These are phyloP conservation scores for Trypanosoma melophagium DNA, from an alignment of 208 protist genomes.

Conservation along the genomic window DNA sequence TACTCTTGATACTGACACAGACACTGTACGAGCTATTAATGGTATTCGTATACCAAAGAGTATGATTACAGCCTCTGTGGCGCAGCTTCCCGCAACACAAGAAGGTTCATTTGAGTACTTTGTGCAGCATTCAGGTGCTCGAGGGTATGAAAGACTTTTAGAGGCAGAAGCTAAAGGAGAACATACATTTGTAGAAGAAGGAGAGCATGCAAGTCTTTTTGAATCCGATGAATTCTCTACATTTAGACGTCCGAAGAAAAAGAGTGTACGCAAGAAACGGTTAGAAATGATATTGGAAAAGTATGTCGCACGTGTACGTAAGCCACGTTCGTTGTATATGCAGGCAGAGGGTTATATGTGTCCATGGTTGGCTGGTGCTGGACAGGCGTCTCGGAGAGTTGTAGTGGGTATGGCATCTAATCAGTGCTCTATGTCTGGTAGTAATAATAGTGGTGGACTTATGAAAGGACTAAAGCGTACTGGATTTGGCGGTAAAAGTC, in stretches of 20 bases:
- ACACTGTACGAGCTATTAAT: conserved; percentile 72
- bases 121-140: conserved; percentile 57
- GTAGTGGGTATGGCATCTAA: conserved; percentile 40
- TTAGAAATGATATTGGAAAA: conserved; percentile 64
- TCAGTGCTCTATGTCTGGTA: conserved; percentile 15
- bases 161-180: conserved; percentile 17
- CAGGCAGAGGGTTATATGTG: conserved; percentile 90
- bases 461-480: conserved; percentile 67
- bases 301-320: conserved; percentile 67
- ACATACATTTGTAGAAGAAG: conserved; percentile 52
- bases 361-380: conserved; percentile 68
- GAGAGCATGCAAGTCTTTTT: conserved; percentile 30
- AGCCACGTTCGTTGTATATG: conserved; percentile 78
- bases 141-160: conserved; percentile 68
- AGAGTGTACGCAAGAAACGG: conserved; percentile 39
- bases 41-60: conserved; percentile 75
- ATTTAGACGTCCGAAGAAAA: conserved; percentile 21
- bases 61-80: conserved; percentile 65
- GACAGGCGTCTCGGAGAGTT: conserved; percentile 29
- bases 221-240: conserved; percentile 29
- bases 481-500: conserved; percentile 86
- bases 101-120: conserved; percentile 73
- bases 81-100: conserved; percentile 50
- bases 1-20: conserved; percentile 37
- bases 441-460: conserved; percentile 38